Evolutionary conservation across 345 rosid species (phyloP), one percentile per base, ranked within the genome.

Genomic region (Camelina neglecta): DNA sequence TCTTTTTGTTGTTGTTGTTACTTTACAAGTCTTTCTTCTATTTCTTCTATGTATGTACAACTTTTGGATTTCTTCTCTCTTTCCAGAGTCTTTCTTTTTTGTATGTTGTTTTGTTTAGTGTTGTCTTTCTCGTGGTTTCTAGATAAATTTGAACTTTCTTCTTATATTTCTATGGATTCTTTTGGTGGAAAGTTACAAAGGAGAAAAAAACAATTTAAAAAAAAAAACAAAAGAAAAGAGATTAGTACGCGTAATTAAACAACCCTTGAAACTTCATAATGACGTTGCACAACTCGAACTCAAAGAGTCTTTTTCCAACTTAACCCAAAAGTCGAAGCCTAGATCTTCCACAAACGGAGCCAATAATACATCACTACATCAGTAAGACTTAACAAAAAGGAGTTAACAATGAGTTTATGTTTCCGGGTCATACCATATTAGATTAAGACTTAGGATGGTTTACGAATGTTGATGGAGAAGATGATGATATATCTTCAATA

Each of bases 101-200:
- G n/a, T 41, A 26, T 26, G 3, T 49, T 33, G 3, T 15, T 64
- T 64, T 33, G 36, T 33, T 33, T 38, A 51, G 8, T 54, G 70
- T 41, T 73, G 26, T 48, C 23, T 73, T 58, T 75, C 59, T 75
- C 23, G n/a, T 75, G 11, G 67, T 67, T 75, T 59, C 42, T 11
- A 58, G 62, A 56, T 55, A 44, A 33, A 4, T 41, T 69, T 54
- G 18, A 69, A 16, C 73, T 16, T 11, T 55, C 58, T 29, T 33
- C 15, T 6, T 2, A 6, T 60, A 35, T 49, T 70, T 35, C 59
- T 48, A 3, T 26, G 38, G 29, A 26, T 26, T 26, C 29, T 26
- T 26, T 26, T 26, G 29, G 29, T 26, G 29, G 29, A 26, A 26
- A 26, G 29, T 26, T 26, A 26, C 29, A 26, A 26, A 26, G 0